Percentiles rank a stretch among this genome's conserved stretches.
These are phyloP conservation scores for Sporopachydermia cereana DNA, from an alignment of 1,139 yeast genomes.

Conservation along the genomic window DNA sequence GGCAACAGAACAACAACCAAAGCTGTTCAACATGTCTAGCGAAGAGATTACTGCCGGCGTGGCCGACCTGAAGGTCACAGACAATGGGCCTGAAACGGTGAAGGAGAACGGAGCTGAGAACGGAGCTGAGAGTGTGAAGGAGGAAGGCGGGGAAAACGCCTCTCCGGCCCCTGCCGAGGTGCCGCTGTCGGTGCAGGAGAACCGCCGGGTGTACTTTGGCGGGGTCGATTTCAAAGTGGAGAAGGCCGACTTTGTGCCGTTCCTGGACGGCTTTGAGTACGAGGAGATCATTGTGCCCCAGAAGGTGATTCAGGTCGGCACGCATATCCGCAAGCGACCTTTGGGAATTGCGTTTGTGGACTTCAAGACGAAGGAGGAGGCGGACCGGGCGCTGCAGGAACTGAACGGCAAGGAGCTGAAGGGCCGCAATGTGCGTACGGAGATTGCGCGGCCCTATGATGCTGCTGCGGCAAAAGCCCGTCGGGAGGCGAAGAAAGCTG, in stretches of 20 bases:
- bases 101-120: not conserved
- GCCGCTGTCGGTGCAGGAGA: not conserved
- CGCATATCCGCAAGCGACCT: constrained; percentile 19
- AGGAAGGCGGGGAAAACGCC: not conserved
- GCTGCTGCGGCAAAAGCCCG: constrained; percentile 10
- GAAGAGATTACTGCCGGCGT: not conserved
- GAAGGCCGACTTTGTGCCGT: not conserved
- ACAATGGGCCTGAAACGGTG: not conserved
- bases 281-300: not conserved
- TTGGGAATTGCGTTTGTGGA: constrained; percentile 60
- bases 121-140: not conserved
- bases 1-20: too few species aligned
- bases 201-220: constrained; percentile 2
- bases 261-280: constrained; percentile 2
- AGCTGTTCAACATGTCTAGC: not conserved
- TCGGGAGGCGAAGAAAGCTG: constrained; percentile 8
- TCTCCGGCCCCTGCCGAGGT: not conserved
- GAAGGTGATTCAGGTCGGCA: constrained; percentile 1
- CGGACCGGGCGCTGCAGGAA: constrained; percentile 33
- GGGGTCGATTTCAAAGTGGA: not conserved
- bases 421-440: not conserved
- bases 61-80: not conserved
- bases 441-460: constrained; percentile 7
- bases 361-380: constrained; percentile 38
- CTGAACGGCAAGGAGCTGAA: constrained; percentile 26